A percentile compares a stretch with the other conserved stretches of the same genome.
These are phyloP conservation scores for Boletus pseudo-olivaceus DNA, from an alignment of 768 basidiomycete species.

Conservation along the genomic window DNA sequence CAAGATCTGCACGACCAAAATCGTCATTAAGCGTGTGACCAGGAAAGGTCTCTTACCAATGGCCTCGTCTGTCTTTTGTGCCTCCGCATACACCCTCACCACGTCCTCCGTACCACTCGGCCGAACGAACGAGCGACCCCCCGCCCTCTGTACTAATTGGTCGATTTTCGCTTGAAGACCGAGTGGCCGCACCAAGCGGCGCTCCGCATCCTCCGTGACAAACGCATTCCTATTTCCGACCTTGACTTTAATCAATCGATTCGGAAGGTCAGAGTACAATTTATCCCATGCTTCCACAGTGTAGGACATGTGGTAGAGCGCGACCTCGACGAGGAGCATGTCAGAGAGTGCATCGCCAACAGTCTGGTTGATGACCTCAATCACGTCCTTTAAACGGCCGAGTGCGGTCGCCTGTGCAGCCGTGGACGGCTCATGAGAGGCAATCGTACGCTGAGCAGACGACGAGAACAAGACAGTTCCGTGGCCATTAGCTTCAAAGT, in stretches of 20 bases:
- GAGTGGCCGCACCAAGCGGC: conserved; percentile 74
- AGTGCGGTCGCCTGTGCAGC: conserved; percentile 81
- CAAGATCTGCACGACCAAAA: conserved; percentile 57
- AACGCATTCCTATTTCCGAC: conserved; percentile 81
- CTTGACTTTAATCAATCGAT: conserved; percentile 89
- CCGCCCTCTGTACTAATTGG: conserved; percentile 74
- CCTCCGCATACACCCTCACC: conserved; percentile 96
- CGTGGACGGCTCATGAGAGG: conserved; percentile 66
- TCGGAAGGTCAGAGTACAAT: conserved; percentile 89
- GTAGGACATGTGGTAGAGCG: conserved; percentile 87
- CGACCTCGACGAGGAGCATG: conserved; percentile 90
- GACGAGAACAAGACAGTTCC: conserved; percentile 95
- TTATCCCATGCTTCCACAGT: conserved; percentile 86
- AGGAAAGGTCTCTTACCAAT: conserved; percentile 54
- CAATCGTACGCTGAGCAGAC: conserved; percentile 59
- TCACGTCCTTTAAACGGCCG: conserved; percentile 71
- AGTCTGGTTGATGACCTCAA: conserved; percentile 91
- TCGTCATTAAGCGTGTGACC: neutral
- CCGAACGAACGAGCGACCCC: conserved; percentile 89
- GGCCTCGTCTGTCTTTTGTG: conserved; percentile 64
- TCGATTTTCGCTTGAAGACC: conserved; percentile 83
- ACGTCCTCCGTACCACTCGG: conserved; percentile 99
- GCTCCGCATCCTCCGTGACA: conserved; percentile 91
- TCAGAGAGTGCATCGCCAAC: conserved; percentile 97
- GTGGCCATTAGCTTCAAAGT: conserved; percentile 99